Evolutionary conservation across 2,329 filamentous ascomycete genomes (phyloP), one percentile per base, ranked within the genome.

Genomic region (Cryphonectria naterciae): DNA sequence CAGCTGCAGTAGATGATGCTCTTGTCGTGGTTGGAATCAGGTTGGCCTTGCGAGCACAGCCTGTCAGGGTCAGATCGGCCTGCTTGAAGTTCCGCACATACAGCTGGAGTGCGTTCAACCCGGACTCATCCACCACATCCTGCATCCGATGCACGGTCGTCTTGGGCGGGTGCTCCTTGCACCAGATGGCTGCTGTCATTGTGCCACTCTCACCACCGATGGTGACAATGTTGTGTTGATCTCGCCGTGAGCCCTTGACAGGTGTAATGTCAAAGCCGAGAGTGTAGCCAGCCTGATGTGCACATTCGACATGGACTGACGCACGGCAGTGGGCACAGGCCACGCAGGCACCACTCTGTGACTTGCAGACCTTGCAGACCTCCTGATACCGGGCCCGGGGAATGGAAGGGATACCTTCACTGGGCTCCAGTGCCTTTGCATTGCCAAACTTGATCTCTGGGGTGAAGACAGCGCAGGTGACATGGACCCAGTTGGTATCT

Each of bases 401-500:
- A 71, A 99, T 95, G 8, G 92, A 91, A 4, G 93, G 92, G 74
- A 99, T 94, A 28, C 95, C 95, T 82, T 99, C 96, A 1, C 93
- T 94, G 43, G 94, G 92, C 75, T 94, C 92, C 46, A 99, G 83
- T 25, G 92, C 89, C 77, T 91, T 90, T 25, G 94, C 92, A 76
- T 93, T 93, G 73, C 93, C 95, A 80, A 98, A 99, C 77, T 95
- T 96, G 76, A 97, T 91, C 80, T 99, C 96, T 0, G 94, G 91
- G 15, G 92, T 95, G 90, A 93, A 98, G 25, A 97, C 85, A 1
- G 96, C 95, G 78, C 96, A 99, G 52, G 92, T 91, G 39, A 98
- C 94, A 79, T 99, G 96, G 22, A 98, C 93, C 96, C 96, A 99
- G 78, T 98, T 98, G 82, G 98, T 98, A 79, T 97, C 94, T 4